phyloP scores from a whole-genome alignment of 2,329 filamentous ascomycete species.

The Juglanconis sp. region DNA sequence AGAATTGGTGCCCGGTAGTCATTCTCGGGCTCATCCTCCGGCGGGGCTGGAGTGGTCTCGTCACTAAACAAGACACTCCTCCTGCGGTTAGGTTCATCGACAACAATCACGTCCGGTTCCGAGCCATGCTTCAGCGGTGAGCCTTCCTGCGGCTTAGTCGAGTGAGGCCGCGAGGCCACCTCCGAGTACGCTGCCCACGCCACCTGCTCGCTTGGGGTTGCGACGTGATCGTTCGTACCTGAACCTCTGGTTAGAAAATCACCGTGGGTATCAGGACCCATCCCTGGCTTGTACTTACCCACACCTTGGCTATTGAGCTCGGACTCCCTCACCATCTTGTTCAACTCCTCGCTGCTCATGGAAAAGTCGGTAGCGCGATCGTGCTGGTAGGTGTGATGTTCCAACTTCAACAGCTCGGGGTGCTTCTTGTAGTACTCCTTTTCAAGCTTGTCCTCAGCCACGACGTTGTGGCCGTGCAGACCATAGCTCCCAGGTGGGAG shows the following conservation, averaged over 20 bases:
- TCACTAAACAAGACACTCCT: slow-evolving; percentile 43
- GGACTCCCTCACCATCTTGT: slow-evolving; percentile 80
- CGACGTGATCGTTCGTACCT: slow-evolving; percentile 63
- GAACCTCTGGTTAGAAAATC: slow-evolving; percentile 28
- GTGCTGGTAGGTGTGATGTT: slow-evolving; percentile 56
- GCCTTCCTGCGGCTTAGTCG: slow-evolving; percentile 33
- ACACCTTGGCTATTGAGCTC: slow-evolving; percentile 50
- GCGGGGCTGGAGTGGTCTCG: slow-evolving; percentile 34
- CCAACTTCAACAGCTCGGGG: slow-evolving; percentile 75
- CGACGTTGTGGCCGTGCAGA: slow-evolving; percentile 80
- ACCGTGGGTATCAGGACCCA: background rate
- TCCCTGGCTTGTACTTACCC: slow-evolving; percentile 37
- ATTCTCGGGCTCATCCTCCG: slow-evolving; percentile 55
- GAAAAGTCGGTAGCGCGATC: slow-evolving; percentile 69
- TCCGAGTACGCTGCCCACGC: slow-evolving; percentile 86
- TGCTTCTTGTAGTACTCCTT: slow-evolving; percentile 92
- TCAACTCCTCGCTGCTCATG: slow-evolving; percentile 84
- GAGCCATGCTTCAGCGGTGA: slow-evolving; percentile 29
- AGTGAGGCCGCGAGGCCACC: slow-evolving; percentile 63
- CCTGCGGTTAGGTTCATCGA: slow-evolving; percentile 62
- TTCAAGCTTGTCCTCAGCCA: slow-evolving; percentile 76
- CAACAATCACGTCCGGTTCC: slow-evolving; percentile 62
- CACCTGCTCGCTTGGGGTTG: slow-evolving; percentile 86
- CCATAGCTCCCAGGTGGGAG: slow-evolving; percentile 87
- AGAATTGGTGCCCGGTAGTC: slow-evolving; percentile 76